A percentile compares a stretch with the other conserved stretches of the same genome.
These are phyloP conservation scores for Geotrichum histeridarum DNA, from an alignment of 1,139 yeast genomes.

Conservation along the genomic window DNA sequence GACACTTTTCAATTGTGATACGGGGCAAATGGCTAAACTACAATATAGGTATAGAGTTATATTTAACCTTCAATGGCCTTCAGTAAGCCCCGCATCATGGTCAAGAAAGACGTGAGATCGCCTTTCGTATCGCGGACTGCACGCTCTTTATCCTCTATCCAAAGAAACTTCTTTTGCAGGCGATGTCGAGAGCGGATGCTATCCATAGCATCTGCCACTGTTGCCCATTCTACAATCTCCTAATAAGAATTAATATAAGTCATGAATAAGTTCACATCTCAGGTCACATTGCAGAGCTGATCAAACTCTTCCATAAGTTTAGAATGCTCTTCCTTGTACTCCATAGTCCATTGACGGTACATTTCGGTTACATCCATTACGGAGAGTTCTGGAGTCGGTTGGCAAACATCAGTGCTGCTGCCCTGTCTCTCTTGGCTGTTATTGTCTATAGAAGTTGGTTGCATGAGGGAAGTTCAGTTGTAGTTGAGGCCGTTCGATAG, in stretches of 20 bases:
- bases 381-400: not conserved
- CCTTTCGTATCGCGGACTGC: slow-evolving; percentile 10
- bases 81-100: slow-evolving; percentile 17
- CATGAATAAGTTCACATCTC: not conserved
- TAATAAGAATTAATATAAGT: not conserved
- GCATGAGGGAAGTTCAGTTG: no score
- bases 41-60: no score
- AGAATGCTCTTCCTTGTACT: slow-evolving; percentile 16
- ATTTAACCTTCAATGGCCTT: slow-evolving; percentile 12
- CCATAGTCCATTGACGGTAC: slow-evolving; percentile 14
- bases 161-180: slow-evolving; percentile 16
- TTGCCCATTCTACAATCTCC: slow-evolving; percentile 20
- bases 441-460: no score
- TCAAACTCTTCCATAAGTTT: slow-evolving; percentile 18
- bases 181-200: slow-evolving; percentile 15
- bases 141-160: slow-evolving; percentile 17
- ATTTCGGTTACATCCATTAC: slow-evolving; percentile 11
- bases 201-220: slow-evolving; percentile 20
- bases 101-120: slow-evolving; percentile 16
- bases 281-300: slow-evolving; percentile 13
- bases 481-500: no score
- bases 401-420: no score
- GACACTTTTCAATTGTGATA: not conserved
- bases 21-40: not conserved
- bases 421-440: no score